Evolutionary conservation across 805 yeast genomes (phyloP).

Genomic region (Candida endomychidarum): DNA sequence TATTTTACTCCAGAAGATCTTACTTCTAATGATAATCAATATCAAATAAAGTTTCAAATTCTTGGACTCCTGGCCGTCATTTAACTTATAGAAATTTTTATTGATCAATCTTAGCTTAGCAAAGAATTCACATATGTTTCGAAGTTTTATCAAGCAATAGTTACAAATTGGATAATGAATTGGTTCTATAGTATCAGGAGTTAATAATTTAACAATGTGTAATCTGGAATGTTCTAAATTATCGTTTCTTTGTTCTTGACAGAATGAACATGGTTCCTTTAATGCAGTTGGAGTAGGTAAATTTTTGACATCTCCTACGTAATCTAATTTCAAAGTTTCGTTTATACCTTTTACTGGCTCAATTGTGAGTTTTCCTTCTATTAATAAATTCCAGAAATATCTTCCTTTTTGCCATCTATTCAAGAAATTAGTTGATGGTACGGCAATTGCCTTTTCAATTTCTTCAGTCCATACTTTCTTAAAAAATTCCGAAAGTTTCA

Average conservation of each 20-base stretch:
- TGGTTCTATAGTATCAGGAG: constrained; percentile 27
- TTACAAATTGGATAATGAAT: constrained; percentile 71
- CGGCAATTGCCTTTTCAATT: constrained; percentile 50
- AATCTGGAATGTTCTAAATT: constrained; percentile 75
- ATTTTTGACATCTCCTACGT: constrained; percentile 15
- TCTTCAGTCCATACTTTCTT: constrained; percentile 72
- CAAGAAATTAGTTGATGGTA: constrained; percentile 39
- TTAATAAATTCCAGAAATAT: constrained; percentile 60
- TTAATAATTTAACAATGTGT: constrained; percentile 60
- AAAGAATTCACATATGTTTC: constrained; percentile 81
- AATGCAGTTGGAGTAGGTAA: constrained; percentile 62
- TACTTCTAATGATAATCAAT: constrained; percentile 56
- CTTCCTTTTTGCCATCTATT: constrained; percentile 44
- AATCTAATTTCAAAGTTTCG: constrained; percentile 59
- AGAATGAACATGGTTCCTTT: constrained; percentile 72
- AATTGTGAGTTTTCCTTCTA: constrained; percentile 77
- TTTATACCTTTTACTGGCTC: constrained; percentile 87
- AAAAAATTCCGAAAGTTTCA: constrained; percentile 59
- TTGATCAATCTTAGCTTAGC: constrained; percentile 68
- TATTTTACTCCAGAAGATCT: constrained; percentile 78
- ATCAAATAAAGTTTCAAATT: constrained; percentile 53
- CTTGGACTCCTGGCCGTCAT: constrained; percentile 30
- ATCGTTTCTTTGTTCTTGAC: constrained; percentile 76
- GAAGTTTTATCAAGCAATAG: constrained; percentile 73
- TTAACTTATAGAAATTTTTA: constrained; percentile 54